A percentile compares a stretch with the other conserved stretches of the same genome.
Evolutionary conservation across 495 filamentous ascomycete species (phyloP).

Genomic region (Jackrogersella minutella): DNA sequence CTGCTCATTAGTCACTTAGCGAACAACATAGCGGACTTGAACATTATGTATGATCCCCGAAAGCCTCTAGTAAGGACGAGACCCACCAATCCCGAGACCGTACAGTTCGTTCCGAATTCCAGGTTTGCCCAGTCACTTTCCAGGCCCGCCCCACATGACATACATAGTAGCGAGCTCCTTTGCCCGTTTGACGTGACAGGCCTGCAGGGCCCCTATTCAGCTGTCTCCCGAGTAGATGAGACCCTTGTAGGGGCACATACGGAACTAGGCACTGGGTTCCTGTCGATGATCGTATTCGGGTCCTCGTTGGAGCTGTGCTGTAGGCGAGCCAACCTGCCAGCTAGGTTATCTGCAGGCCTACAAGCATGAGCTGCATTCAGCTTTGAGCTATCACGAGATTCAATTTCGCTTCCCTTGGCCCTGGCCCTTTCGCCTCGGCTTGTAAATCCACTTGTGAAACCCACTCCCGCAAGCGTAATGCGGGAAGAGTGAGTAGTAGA

Average conservation of each 20-base stretch:
- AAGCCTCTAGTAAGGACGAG: background rate
- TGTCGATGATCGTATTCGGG: constrained; percentile 34
- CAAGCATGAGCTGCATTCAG: background rate
- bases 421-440: constrained; percentile 3
- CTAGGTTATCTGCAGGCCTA: background rate
- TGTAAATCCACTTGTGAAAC: background rate
- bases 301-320: background rate
- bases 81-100: constrained; percentile 12
- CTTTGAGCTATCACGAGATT: constrained; percentile 19
- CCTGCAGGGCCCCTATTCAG: constrained; percentile 3
- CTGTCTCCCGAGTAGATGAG: background rate
- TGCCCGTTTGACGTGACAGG: constrained; percentile 3
- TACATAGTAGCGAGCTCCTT: background rate
- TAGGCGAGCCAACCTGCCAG: background rate
- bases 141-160: background rate
- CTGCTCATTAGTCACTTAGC: constrained; percentile 1
- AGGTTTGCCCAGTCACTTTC: constrained; percentile 2
- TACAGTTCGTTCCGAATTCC: constrained; percentile 20
- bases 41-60: background rate
- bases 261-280: no score
- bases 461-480: background rate
- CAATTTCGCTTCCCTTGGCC: constrained; percentile 5
- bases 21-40: constrained; percentile 1
- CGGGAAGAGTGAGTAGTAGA: constrained; percentile 1
- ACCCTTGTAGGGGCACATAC: no score